Percentiles rank a stretch among this genome's conserved stretches.
phyloP scores from a whole-genome alignment of 768 basidiomycete species.

The Lentinula raphanica region DNA sequence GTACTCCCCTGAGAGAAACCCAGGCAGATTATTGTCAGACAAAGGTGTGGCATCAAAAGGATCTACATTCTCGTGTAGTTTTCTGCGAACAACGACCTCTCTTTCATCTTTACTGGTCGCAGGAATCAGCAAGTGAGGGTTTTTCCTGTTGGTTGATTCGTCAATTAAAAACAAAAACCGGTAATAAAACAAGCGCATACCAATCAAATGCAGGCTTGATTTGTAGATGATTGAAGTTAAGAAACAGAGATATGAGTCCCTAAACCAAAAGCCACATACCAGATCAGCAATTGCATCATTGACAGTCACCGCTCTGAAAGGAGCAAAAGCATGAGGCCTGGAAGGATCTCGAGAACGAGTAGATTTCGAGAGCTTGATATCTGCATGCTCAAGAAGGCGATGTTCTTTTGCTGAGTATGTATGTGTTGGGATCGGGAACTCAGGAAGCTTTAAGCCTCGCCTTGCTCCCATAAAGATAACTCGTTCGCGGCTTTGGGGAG shows the following conservation, averaged over 20 bases:
- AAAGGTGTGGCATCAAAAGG: conserved; percentile 8
- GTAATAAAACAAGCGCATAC: conserved; percentile 28
- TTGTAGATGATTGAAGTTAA: conserved; percentile 2
- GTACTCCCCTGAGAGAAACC: conserved; percentile 33
- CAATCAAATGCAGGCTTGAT: conserved; percentile 66
- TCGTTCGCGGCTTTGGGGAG: conserved; percentile 61
- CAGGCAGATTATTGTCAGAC: conserved; percentile 40
- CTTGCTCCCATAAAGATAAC: conserved; percentile 68
- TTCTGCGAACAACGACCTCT: conserved; percentile 33
- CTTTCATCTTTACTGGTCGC: conserved; percentile 27
- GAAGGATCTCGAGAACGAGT: conserved; percentile 37
- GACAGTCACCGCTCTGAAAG: conserved; percentile 52
- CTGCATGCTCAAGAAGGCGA: conserved; percentile 39
- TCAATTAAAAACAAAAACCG: neutral
- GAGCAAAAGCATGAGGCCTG: conserved; percentile 48
- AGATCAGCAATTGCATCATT: conserved; percentile 65
- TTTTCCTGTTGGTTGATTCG: conserved; percentile 36
- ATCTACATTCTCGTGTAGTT: conserved; percentile 8
- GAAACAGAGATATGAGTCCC: conserved; percentile 8
- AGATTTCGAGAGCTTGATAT: conserved; percentile 28
- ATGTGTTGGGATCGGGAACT: conserved; percentile 63
- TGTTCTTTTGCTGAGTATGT: conserved; percentile 32
- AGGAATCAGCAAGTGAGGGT: conserved; percentile 43
- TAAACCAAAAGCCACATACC: conserved; percentile 33
- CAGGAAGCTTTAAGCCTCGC: conserved; percentile 50